A percentile compares a stretch with the other conserved stretches of the same genome.
Evolutionary conservation across 2,329 filamentous ascomycete species (phyloP).

Genomic region (Coleophoma crateriformis): DNA sequence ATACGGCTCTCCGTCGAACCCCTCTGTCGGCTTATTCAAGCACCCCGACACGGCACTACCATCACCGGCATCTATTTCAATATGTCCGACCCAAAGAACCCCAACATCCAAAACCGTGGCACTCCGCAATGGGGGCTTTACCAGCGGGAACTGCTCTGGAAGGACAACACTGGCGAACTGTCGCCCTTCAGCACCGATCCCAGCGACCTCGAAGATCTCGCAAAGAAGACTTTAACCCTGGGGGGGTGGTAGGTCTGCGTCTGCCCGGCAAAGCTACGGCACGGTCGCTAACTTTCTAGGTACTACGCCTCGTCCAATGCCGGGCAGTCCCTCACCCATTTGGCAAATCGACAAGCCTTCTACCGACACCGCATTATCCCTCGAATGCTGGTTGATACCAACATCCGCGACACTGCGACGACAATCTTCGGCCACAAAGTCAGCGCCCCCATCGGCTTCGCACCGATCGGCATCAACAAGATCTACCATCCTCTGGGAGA

Average conservation of each 20-base stretch:
- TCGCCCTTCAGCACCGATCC: slow-evolving; percentile 51
- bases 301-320: slow-evolving; percentile 53
- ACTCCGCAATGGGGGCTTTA: slow-evolving; percentile 50
- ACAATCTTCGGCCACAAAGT: slow-evolving; percentile 55
- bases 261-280: background rate
- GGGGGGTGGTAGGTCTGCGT: slow-evolving; percentile 40
- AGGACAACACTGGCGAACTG: slow-evolving; percentile 41
- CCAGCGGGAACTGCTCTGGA: slow-evolving; percentile 50
- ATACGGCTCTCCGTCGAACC: too few species aligned
- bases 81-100: slow-evolving; percentile 40
- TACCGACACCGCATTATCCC: slow-evolving; percentile 59
- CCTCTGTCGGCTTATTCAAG: too few species aligned
- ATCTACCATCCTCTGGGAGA: slow-evolving; percentile 58
- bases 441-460: slow-evolving; percentile 56
- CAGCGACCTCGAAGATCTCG: slow-evolving; percentile 50
- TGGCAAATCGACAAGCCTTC: slow-evolving; percentile 59
- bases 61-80: background rate
- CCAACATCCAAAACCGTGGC: slow-evolving; percentile 40
- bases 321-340: slow-evolving; percentile 43
- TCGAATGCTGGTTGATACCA: slow-evolving; percentile 55
- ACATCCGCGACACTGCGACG: slow-evolving; percentile 48
- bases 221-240: slow-evolving; percentile 48
- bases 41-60: too few species aligned
- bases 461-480: slow-evolving; percentile 60
- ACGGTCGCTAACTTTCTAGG: slow-evolving; percentile 12